Evolutionary conservation across 2,329 filamentous ascomycete genomes (phyloP).

Genomic region (Graphilbum sp.): DNA sequence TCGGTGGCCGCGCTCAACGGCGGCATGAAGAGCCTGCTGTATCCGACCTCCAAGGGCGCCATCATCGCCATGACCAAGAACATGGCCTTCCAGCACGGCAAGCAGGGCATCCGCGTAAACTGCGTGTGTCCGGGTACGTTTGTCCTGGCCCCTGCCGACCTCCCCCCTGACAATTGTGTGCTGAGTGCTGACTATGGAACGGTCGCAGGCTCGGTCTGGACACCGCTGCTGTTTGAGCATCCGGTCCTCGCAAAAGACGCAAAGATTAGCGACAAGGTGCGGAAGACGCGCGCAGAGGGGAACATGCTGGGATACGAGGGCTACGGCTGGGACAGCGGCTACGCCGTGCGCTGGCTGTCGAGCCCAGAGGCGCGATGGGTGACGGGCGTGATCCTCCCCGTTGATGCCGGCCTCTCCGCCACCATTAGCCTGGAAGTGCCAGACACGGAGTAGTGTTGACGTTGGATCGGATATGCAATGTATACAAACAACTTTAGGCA

Average conservation of each 20-base stretch:
- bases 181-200: too few relatives aligned
- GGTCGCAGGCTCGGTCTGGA: constrained; percentile 25
- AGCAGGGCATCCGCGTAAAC: constrained; percentile 29
- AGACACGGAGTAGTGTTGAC: neutral
- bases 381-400: neutral
- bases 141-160: neutral
- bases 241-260: neutral
- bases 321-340: constrained; percentile 1
- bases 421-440: constrained; percentile 1
- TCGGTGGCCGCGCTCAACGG: constrained; percentile 37
- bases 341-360: constrained; percentile 2
- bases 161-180: neutral
- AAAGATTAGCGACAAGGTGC: neutral
- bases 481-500: too few relatives aligned
- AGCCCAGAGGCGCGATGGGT: constrained; percentile 2
- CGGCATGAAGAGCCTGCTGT: constrained; percentile 25
- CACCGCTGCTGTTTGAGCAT: constrained; percentile 23
- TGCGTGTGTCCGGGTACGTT: constrained; percentile 18
- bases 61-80: constrained; percentile 33
- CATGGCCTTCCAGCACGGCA: constrained; percentile 32
- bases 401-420: neutral
- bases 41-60: constrained; percentile 29
- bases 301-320: constrained; percentile 2
- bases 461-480: neutral
- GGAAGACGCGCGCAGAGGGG: neutral